Evolutionary conservation across 768 basidiomycete species (phyloP), one percentile per base, ranked within the genome.

Genomic region (Pulveroboletus sp.): DNA sequence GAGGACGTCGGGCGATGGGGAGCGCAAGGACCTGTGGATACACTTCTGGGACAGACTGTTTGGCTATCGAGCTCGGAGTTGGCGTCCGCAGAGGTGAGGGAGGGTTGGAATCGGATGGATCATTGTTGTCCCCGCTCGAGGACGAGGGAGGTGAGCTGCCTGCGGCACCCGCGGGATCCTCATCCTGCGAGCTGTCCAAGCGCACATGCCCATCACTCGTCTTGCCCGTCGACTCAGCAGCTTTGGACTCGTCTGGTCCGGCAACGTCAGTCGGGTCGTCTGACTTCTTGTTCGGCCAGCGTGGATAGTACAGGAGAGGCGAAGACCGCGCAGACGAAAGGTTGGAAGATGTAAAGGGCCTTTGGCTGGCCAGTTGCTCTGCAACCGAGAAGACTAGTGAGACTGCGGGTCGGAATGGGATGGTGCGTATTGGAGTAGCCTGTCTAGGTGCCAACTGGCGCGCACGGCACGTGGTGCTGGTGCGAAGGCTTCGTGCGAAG

Each of bases 11-110:
- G 30, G 93, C 93, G 52, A 98, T 97, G 4, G 95, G 95, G 0
- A 98, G 80, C 2, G 94, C 95, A 26, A 98, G 80, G 38, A 97
- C 86, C 65, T 95, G 91, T 1, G 95, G 94, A 68, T 97, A 97
- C 51, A 81, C 63, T 67, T 93, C 91, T 1, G 94, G 93, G 5
- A 96, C 85, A 14, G 87, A 84, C 50, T 89, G 89, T 57, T 89
- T 91, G 5, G 91, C 84, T 57, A 91, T 86, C 18, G 86, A 75
- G 28, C 77, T 76, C 6, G 71, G 67, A 1, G 72, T 63, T 26
- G 63, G 67, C 18, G 72, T 62, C 8, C 57, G 58, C 31, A 73
- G 58, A 7, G 77, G 62, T 33, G 70, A 49, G 17, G 76, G 74
- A 8, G 76, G 57, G 2, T 70, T 59, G 21, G 78, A 70, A 43